Evolutionary conservation across 2,329 filamentous ascomycete species (phyloP).

Genomic region (Fusarium siculi): DNA sequence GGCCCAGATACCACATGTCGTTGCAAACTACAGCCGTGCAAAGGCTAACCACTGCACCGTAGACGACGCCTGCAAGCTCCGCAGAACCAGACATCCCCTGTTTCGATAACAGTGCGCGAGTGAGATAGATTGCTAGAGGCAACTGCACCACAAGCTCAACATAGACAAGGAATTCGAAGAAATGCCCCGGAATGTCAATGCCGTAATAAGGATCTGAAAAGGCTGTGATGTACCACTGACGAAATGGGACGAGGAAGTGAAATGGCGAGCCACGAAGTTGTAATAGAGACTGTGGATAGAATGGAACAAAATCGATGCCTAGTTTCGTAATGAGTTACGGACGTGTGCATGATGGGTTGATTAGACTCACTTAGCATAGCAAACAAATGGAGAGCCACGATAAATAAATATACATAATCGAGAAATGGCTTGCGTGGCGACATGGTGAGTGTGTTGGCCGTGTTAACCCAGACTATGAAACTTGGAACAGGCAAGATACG

Average conservation of each 20-base stretch:
- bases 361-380: not conserved
- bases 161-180: not conserved
- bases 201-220: not conserved
- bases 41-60: not conserved
- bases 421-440: not conserved
- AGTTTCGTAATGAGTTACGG: not conserved
- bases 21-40: not conserved
- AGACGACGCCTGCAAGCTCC: not conserved
- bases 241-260: not conserved
- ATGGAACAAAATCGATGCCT: not conserved
- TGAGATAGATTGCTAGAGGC: not conserved
- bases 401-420: not conserved
- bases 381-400: not conserved
- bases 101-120: not conserved
- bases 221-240: not conserved
- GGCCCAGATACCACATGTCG: not conserved
- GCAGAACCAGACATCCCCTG: not conserved
- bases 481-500: not conserved
- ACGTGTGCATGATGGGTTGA: rapidly evolving
- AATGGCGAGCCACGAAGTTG: not conserved
- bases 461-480: not conserved
- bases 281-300: not conserved
- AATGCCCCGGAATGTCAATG: not conserved
- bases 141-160: not conserved
- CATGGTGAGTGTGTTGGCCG: not conserved